Conservation (phyloP, 805 yeast genomes). For the Yarrowia yakushimensis region DNA sequence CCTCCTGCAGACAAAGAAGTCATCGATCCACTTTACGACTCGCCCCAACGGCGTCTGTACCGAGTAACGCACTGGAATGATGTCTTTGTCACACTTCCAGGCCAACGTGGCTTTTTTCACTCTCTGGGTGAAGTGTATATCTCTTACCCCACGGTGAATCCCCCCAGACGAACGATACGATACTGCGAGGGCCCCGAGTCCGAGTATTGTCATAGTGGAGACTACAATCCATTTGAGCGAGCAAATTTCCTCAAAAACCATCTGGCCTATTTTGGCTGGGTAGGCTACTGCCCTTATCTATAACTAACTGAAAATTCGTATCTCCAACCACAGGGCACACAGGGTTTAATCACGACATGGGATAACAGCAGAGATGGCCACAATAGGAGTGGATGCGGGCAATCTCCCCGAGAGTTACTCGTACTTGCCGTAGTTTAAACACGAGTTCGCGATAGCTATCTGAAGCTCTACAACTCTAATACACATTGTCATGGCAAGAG, state of each 20-base stretch:
- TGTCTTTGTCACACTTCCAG: conserved; percentile 1
- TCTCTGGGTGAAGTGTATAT: conserved; percentile 13
- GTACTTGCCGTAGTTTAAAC: neutral
- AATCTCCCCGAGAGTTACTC: neutral
- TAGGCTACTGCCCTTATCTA: conserved; percentile 19
- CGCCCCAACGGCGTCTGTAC: conserved; percentile 2
- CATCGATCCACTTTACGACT: conserved; percentile 9
- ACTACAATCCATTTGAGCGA: conserved; percentile 17
- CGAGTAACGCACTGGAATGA: conserved; percentile 18
- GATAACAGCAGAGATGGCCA: no score
- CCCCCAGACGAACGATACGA: neutral
- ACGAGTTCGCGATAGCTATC: no score
- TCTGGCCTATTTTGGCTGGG: conserved; percentile 13
- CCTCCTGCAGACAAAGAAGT: neutral
- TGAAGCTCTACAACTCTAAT: no score
- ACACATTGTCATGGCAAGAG: no score
- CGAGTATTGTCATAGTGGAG: conserved; percentile 9
- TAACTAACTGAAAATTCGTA: neutral
- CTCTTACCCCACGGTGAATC: conserved; percentile 4
- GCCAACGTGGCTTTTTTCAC: neutral
- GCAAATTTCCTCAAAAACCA: conserved; percentile 16
- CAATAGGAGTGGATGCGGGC: no score
- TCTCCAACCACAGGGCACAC: neutral
- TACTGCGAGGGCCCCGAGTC: conserved; percentile 10
- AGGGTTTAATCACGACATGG: neutral